Base-by-base conservation (phyloP, 306 rosid species). In the Mimosa pudica region DNA sequence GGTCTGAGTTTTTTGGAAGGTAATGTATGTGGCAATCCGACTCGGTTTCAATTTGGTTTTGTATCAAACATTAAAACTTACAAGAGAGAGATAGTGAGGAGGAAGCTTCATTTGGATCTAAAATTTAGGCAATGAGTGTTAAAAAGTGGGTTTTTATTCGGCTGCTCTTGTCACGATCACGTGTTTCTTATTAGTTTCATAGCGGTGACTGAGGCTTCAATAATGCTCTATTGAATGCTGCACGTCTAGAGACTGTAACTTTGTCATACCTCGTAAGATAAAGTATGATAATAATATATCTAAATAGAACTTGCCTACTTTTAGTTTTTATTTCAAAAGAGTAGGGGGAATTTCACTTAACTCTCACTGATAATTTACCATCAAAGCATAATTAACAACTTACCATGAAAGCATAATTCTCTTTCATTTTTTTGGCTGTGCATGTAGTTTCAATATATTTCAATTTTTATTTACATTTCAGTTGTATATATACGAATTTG, bases 101-200 rank as follows among this genome's bases (percentile, higher is more conserved):
- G 2, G 36, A 7, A 30, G n/a, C 1, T 8, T 38, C 42, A 38
- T 2, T 5, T 12, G 52, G 42, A 48, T 66, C 24, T 30, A 6
- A 63, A 20, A 63, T 11, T 33, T 24, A 38, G 62, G 30, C 10
- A 42, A 24, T 47, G 36, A 44, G 7, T 10, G 52, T 44, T 10
- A 2, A 4, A 11, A n/a, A 45, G 60, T 52, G 24, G 60, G 57
- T 42, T 30, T 3, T 61, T 74, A 38, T 77, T 85, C 72, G 82
- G 84, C 82, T 76, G 48, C 72, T 36, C 48, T 79, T 80, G 84
- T 82, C 86, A 79, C 75, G 60, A 82, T 71, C 88, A 30, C 11
- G 12, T n/a, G 62, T 57, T 57, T 7, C 62, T 54, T 1, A 38
- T 38, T 1, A 11, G 3, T 5, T 20, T 16, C 30, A 2, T 3